Evolutionary conservation across 345 rosid genomes (phyloP).

Genomic region (Linum tenue): DNA sequence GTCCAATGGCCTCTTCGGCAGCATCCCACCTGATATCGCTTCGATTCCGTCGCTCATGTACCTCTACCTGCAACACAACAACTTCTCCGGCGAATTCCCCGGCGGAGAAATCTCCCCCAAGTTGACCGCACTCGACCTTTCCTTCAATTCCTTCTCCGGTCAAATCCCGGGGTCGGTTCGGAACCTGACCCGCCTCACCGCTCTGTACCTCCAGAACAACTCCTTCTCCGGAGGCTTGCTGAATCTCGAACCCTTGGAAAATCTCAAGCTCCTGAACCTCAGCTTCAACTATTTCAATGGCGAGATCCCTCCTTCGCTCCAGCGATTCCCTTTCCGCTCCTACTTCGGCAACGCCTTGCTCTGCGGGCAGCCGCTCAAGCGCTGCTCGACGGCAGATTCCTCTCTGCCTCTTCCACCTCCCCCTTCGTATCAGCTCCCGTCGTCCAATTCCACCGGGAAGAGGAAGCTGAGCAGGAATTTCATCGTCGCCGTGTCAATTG

Average conservation of each 20-base stretch:
- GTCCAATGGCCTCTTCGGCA: background rate
- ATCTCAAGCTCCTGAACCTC: background rate
- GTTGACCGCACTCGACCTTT: background rate
- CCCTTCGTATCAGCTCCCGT: background rate
- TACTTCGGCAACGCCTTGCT: conserved; percentile 1
- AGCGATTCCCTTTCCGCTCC: background rate
- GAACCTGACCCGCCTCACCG: background rate
- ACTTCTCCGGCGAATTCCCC: background rate
- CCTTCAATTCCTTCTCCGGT: background rate
- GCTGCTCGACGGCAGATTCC: background rate
- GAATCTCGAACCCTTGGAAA: background rate
- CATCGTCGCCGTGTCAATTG: background rate
- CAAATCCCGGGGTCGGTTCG: background rate
- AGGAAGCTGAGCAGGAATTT: background rate
- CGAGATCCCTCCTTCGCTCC: background rate
- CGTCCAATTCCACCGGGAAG: background rate
- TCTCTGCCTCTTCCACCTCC: background rate
- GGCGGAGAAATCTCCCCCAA: background rate
- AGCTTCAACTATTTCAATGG: background rate
- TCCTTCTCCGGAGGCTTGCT: background rate
- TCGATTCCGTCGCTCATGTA: background rate
- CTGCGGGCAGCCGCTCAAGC: background rate
- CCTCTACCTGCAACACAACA: background rate
- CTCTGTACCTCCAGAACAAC: conserved; percentile 3
- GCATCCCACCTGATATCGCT: background rate